phyloP scores from a whole-genome alignment of 495 filamentous ascomycete species.

The Penicillium cinerascens region DNA sequence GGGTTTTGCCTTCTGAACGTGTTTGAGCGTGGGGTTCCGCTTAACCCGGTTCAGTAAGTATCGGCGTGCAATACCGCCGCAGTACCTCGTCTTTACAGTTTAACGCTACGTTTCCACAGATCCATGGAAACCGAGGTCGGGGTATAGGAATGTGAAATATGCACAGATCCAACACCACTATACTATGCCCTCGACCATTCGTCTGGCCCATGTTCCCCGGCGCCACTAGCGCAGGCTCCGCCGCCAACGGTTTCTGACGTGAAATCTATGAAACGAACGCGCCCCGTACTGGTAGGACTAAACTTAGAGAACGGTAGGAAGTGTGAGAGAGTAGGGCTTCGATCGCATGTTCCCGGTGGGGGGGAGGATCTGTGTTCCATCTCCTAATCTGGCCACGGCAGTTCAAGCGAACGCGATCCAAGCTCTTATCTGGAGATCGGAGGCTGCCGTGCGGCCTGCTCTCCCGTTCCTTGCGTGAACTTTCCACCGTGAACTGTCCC shows the following conservation, averaged over 20 bases:
- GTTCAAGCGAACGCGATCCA: background rate
- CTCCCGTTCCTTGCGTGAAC: background rate
- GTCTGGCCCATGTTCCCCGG: slow-evolving; percentile 1
- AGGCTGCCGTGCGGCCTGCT: background rate
- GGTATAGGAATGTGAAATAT: background rate
- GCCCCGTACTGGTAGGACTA: background rate
- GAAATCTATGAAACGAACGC: background rate
- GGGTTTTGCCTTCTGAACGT: slow-evolving; percentile 1
- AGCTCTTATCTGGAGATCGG: background rate
- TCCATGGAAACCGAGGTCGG: background rate
- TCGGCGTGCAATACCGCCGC: slow-evolving; percentile 1
- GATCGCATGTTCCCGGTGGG: background rate
- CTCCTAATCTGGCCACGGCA: background rate
- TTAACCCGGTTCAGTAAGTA: slow-evolving; percentile 6
- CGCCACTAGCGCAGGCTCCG: slow-evolving; percentile 13
- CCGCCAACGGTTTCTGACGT: slow-evolving; percentile 10
- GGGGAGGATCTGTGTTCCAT: slow-evolving; percentile 2
- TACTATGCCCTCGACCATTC: background rate
- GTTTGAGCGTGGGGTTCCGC: slow-evolving; percentile 4
- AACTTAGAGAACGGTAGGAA: background rate
- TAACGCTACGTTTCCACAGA: background rate
- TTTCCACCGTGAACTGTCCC: background rate
- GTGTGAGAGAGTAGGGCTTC: background rate
- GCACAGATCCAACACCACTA: background rate
- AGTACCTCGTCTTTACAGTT: background rate